Base-by-base conservation (phyloP, 805 yeast genomes). In the Sugiyamaella marilandica region DNA sequence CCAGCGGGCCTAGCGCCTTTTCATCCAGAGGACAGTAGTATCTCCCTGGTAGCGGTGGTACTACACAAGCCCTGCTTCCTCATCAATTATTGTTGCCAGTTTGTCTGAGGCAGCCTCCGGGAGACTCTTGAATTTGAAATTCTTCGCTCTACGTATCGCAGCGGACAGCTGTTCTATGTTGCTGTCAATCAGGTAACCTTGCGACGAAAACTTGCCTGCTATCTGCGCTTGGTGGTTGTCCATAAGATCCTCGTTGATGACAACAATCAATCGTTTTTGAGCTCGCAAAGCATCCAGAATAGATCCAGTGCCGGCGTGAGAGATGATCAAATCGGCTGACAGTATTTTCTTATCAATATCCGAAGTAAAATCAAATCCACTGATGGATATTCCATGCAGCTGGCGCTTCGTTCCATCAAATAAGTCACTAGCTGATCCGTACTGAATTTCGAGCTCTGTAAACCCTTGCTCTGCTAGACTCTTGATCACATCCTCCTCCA, bases 301-400 rank as follows among this genome's bases (percentile, higher is more conserved):
- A 0, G 97, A 87, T 1, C 99, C 99, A 0, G 98, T 88, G 1
- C 86, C 85, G 0, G 96, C 97, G 65, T 94, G 98, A 0, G 96
- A 83, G 10, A 94, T 76, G 10, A 92, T 87, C 41, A 88, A 59
- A 48, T 81, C 81, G 1, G 83, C 73, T 1, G 63, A 36, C 0
- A 59, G 45, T 2, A 88, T 78, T 53, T 75, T 73, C 0, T 67
- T 61, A 2, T 60, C 62, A 24, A 80, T 70, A 36, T 75, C 65
- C 2, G 69, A 61, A 9, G 79, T 74, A 59, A 79, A 79, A 2
- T 67, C 70, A 29, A 84, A 70, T 2, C 85, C 83, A 19, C 65
- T 59, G 8, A 83, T 51, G 10, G 34, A 36, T 19, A 58, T 8
- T 11, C 39, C 43, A 3, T 26, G 11, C 48, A 47, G 16, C 51